phyloP scores from a whole-genome alignment of 441 rosid species.

The Populus hybrid region DNA sequence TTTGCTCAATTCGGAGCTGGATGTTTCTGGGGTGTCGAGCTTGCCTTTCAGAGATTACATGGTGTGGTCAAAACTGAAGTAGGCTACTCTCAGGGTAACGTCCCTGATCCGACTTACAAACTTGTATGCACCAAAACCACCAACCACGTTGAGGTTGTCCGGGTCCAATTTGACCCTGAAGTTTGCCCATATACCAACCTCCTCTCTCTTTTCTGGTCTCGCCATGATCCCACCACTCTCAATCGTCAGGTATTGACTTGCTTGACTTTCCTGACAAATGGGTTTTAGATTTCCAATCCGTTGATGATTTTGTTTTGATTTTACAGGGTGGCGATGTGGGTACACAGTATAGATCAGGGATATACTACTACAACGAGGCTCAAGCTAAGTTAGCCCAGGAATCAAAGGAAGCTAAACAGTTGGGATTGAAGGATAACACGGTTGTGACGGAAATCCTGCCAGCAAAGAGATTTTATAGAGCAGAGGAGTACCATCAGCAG shows the following conservation, averaged over 20 bases:
- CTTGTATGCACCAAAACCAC: conserved; percentile 69
- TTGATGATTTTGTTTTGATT: neutral
- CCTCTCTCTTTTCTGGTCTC: too few species aligned
- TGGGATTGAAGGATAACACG: conserved; percentile 47
- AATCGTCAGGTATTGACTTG: conserved; percentile 54
- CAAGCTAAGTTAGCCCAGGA: conserved; percentile 67
- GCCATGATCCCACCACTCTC: too few species aligned
- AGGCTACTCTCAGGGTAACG: conserved; percentile 63
- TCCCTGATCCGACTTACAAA: conserved; percentile 56
- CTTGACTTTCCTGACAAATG: neutral
- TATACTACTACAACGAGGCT: conserved; percentile 63
- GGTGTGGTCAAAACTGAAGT: conserved; percentile 81
- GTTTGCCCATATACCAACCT: too few species aligned
- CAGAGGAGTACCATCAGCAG: conserved; percentile 86
- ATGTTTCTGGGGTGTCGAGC: conserved; percentile 89
- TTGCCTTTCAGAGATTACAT: conserved; percentile 70
- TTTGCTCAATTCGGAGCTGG: conserved; percentile 88
- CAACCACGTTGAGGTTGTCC: conserved; percentile 66
- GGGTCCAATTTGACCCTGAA: conserved; percentile 80
- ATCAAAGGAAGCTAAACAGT: conserved; percentile 64
- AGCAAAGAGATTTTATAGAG: conserved; percentile 82
- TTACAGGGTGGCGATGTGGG: conserved; percentile 80
- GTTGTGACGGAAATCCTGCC: conserved; percentile 81
- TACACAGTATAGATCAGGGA: conserved; percentile 78
- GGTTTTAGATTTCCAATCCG: neutral